These are phyloP conservation scores for Russula virescens DNA, from an alignment of 768 basidiomycete genomes.

Conservation along the genomic window DNA sequence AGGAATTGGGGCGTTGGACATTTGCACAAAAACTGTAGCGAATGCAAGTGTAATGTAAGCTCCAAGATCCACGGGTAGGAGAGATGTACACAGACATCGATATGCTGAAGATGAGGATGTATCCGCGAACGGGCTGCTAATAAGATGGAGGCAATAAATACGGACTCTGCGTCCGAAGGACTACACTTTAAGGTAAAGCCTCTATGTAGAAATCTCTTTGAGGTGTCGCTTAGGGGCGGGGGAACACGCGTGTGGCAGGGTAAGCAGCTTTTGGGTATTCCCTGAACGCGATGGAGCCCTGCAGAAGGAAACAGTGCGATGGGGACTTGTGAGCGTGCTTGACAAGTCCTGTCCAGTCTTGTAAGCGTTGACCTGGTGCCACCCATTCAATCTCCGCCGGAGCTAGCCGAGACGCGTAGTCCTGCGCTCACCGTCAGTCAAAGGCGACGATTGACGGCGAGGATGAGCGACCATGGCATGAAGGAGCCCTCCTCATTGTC, in stretches of 20 bases:
- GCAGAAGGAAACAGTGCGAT: neutral
- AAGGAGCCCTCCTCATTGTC: conserved; percentile 16
- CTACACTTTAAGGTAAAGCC: neutral
- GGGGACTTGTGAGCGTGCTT: neutral
- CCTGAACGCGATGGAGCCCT: conserved; percentile 4
- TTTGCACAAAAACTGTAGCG: conserved; percentile 17
- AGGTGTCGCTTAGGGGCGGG: too few relatives aligned
- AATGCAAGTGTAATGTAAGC: conserved; percentile 16
- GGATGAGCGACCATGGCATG: conserved; percentile 10
- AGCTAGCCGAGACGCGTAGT: neutral
- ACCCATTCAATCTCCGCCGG: conserved; percentile 13
- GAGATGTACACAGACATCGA: neutral
- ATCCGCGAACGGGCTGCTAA: conserved; percentile 2
- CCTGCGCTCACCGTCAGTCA: too few relatives aligned
- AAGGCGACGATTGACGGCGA: neutral
- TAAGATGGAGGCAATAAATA: neutral
- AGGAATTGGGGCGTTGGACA: conserved; percentile 35
- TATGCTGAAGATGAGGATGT: neutral
- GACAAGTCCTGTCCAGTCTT: neutral
- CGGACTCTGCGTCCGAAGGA: neutral
- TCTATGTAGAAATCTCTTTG: neutral
- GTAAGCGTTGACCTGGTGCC: conserved; percentile 12
- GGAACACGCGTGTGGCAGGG: neutral
- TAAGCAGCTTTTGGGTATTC: conserved; percentile 4
- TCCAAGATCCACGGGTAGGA: neutral